These are phyloP conservation scores for Purpureocillium takamizusanense DNA, from an alignment of 2,329 filamentous ascomycete genomes.

Conservation along the genomic window DNA sequence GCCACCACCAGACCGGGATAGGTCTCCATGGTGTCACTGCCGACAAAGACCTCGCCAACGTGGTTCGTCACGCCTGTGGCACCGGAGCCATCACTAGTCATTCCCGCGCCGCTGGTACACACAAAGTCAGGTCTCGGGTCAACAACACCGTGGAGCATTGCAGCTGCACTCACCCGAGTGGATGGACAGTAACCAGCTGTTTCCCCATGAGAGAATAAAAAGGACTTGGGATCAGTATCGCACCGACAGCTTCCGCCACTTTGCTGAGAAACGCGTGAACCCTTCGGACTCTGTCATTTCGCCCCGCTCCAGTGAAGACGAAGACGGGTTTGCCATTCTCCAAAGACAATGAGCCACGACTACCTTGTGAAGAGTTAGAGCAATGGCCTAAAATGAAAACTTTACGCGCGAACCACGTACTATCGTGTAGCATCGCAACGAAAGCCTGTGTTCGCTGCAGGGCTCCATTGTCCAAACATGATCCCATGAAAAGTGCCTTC, in stretches of 20 bases:
- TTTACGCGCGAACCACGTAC: too few species aligned
- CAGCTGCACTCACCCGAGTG: slow-evolving; percentile 40
- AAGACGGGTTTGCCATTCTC: slow-evolving; percentile 51
- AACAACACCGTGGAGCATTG: too few species aligned
- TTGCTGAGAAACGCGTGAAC: slow-evolving; percentile 42
- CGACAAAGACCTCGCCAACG: slow-evolving; percentile 49
- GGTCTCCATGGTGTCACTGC: slow-evolving; percentile 35
- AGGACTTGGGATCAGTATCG: slow-evolving; percentile 50
- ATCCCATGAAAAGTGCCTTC: slow-evolving; percentile 30
- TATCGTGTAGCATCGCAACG: slow-evolving; percentile 59
- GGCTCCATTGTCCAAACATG: slow-evolving; percentile 47
- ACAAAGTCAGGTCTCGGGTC: not conserved
- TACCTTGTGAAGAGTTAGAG: too few species aligned
- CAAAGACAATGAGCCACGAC: slow-evolving; percentile 50
- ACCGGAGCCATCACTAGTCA: slow-evolving; percentile 50
- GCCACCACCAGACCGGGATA: slow-evolving; percentile 51
- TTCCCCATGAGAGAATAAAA: slow-evolving; percentile 46
- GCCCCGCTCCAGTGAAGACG: slow-evolving; percentile 49
- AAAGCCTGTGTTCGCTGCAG: slow-evolving; percentile 54
- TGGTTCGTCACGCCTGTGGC: slow-evolving; percentile 52
- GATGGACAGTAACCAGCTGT: slow-evolving; percentile 56
- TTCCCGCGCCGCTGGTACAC: slow-evolving; percentile 45
- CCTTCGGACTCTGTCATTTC: slow-evolving; percentile 42
- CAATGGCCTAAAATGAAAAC: too few species aligned
- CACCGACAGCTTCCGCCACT: slow-evolving; percentile 49